A percentile compares a stretch with the other conserved stretches of the same genome.
Conservation (phyloP, 352 stramenopile genomes). For the Hyaloperonospora arabidopsidis region DNA sequence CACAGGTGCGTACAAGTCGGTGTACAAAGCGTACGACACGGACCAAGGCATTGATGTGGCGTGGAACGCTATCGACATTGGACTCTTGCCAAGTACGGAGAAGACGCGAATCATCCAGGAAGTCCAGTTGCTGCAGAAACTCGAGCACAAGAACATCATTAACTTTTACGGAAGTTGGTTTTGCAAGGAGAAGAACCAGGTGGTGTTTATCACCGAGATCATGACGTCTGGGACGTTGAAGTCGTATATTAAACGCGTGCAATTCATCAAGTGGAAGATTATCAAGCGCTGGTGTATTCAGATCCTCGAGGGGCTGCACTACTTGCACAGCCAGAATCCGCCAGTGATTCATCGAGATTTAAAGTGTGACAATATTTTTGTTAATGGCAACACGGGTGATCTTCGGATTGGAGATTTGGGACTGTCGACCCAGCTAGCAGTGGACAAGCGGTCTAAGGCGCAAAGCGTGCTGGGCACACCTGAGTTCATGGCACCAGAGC, state of each 20-base stretch:
- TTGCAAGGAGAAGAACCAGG: constrained; percentile 95
- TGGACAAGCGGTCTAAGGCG: constrained; percentile 68
- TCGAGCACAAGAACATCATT: constrained; percentile 99
- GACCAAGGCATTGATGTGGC: constrained; percentile 98
- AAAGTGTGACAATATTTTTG: constrained; percentile 97
- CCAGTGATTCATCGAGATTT: constrained; percentile 90
- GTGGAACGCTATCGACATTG: constrained; percentile 98
- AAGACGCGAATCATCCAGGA: constrained; percentile 96
- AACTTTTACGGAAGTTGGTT: constrained; percentile 98
- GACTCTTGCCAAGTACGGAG: constrained; percentile 91
- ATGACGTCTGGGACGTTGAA: constrained; percentile 93
- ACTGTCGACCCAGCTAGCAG: constrained; percentile 76
- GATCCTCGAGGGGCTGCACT: constrained; percentile 94
- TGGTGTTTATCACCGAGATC: constrained; percentile 99
- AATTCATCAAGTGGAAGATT: constrained; percentile 98
- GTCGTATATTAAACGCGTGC: constrained; percentile 95
- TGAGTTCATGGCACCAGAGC: constrained; percentile 99
- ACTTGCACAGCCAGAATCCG: constrained; percentile 85
- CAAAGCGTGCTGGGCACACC: constrained; percentile 96
- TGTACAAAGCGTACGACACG: constrained; percentile 96
- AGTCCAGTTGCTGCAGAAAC: constrained; percentile 92
- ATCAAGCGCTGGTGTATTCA: constrained; percentile 96
- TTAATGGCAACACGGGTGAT: constrained; percentile 96
- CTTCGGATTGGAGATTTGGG: constrained; percentile 97
- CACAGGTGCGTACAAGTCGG: constrained; percentile 83